Conservation (phyloP, 148 eudicot species). For the Diospyros lotus region DNA sequence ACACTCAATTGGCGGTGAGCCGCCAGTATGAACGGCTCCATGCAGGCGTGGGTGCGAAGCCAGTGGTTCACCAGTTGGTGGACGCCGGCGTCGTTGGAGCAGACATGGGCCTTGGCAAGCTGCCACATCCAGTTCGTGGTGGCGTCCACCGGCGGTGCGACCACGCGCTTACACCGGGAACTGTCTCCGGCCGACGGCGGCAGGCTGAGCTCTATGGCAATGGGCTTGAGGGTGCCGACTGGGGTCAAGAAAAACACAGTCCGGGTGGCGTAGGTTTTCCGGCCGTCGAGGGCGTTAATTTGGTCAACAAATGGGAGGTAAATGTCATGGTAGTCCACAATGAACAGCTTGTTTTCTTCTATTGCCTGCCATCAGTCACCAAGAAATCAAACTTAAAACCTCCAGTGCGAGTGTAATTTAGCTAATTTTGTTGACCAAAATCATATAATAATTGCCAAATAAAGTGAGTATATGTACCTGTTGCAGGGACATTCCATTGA, state of each 20-base stretch:
- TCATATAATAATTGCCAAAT: too few relatives aligned
- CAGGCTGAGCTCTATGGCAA: conserved; percentile 93
- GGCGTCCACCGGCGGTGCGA: conserved; percentile 76
- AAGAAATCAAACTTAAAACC: too few relatives aligned
- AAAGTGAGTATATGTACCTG: conserved; percentile 35
- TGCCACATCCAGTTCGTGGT: conserved; percentile 84
- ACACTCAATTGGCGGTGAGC: conserved; percentile 86
- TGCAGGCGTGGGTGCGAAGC: conserved; percentile 75
- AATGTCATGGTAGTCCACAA: conserved; percentile 78
- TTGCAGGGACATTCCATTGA: conserved; percentile 83
- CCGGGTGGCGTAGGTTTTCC: conserved; percentile 80
- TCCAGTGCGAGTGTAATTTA: too few relatives aligned
- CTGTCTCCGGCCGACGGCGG: conserved; percentile 39
- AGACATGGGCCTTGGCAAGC: conserved; percentile 90
- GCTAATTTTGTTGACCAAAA: too few relatives aligned
- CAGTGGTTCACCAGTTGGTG: conserved; percentile 95
- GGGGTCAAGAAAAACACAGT: conserved; percentile 68
- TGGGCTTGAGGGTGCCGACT: conserved; percentile 72
- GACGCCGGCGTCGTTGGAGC: conserved; percentile 88
- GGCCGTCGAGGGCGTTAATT: conserved; percentile 79
- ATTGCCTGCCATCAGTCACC: conserved; percentile 47
- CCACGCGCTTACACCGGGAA: conserved; percentile 62
- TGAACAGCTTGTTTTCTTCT: conserved; percentile 65
- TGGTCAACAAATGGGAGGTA: conserved; percentile 83
- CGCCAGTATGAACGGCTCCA: conserved; percentile 82